A percentile compares a stretch with the other conserved stretches of the same genome.
phyloP scores from a whole-genome alignment of 202 grass and related monocot genomes.

The Cymbopogon flexuosus region DNA sequence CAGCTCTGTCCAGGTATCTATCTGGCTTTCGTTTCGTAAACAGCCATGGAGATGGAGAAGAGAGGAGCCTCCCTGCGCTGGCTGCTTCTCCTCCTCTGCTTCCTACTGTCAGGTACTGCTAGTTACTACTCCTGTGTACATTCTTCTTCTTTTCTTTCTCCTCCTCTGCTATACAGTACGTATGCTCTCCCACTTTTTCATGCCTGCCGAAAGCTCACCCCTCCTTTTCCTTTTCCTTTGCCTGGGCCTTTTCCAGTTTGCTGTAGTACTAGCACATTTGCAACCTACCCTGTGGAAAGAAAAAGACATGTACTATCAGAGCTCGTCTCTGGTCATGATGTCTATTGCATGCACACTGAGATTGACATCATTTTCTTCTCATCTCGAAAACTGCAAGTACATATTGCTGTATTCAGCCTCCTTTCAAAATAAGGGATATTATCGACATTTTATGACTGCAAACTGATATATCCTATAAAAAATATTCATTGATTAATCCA shows the following conservation, averaged over 20 bases:
- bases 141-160: no score
- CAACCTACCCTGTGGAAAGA: background rate
- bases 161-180: no score
- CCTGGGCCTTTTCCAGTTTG: background rate
- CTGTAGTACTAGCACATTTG: background rate
- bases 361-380: background rate
- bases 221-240: background rate
- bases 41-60: background rate
- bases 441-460: no score
- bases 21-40: background rate
- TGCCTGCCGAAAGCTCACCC: no score
- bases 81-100: background rate
- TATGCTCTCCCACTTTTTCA: background rate
- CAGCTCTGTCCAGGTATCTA: background rate
- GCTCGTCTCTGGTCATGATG: no score
- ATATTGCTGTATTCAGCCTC: background rate
- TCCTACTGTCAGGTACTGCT: background rate
- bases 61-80: background rate
- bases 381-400: background rate
- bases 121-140: background rate
- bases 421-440: no score
- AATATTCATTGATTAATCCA: no score
- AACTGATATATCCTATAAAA: no score
- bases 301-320: background rate
- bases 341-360: background rate